Evolutionary conservation across 495 filamentous ascomycete species (phyloP), one percentile per base, ranked within the genome.

Genomic region (Penicillium paxilli): DNA sequence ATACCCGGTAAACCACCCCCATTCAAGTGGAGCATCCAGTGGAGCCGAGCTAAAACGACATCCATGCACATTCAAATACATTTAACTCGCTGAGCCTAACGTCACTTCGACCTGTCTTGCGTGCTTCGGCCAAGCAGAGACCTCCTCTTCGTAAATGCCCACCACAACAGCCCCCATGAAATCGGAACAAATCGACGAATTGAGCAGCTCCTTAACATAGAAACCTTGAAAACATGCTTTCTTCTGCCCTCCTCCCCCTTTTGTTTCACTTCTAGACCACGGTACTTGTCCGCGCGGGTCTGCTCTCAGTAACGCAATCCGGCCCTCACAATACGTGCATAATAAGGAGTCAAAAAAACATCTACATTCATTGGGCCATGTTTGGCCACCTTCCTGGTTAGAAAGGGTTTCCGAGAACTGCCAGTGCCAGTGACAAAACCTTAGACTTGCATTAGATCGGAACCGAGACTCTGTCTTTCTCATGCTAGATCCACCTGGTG

Each of bases 61-160:
- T 42, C 21, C 40, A 42, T 42, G 40, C 40, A 20, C 19, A 42
- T 22, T 42, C 19, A 6, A 42, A 9, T 22, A 21, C 2, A 21
- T 42, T 42, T 42, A 21, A 64, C 52, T 64, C 51, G 54, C 32
- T 17, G 38, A 41, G 21, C 52, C 52, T 59, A 42, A 55, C 64
- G 60, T 66, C 64, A 66, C 44, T 62, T 52, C 33, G 25, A 47
- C 49, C 16, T 2, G 40, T 50, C 38, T 66, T 64, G 64, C 64
- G 64, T 66, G 64, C 58, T 62, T 20, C 32, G 24, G 50, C 50
- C 60, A 55, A 57, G 47, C 24, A 25, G 19, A 23, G 19, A 2
- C 8, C n/a, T 42, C 49, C 6, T n/a, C n/a, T 12, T 41, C 17
- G 16, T 5, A 16, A 41, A 24, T 8, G 3, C 19, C 40, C 40